Conservation (phyloP, 2,329 filamentous ascomycete species). For the Dothidotthia symphoricarpi region DNA sequence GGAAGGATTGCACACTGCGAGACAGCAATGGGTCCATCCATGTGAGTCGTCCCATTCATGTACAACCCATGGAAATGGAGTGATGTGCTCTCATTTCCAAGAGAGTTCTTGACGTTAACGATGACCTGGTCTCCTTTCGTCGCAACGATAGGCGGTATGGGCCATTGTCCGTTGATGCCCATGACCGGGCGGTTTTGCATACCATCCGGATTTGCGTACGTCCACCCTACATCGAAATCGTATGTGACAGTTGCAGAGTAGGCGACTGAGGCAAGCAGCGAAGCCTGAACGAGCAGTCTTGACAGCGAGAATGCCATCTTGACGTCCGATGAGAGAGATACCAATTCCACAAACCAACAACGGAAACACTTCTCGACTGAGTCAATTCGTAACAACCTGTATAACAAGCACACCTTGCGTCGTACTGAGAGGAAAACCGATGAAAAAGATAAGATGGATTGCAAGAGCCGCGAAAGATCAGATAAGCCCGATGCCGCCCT, state of each 20-base stretch:
- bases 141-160: constrained; percentile 68
- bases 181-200: constrained; percentile 53
- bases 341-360: neutral
- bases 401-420: too few species aligned
- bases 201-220: constrained; percentile 57
- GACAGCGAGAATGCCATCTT: constrained; percentile 49
- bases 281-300: constrained; percentile 42
- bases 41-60: constrained; percentile 70
- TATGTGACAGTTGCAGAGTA: constrained; percentile 44
- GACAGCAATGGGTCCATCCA: constrained; percentile 70
- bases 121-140: constrained; percentile 72
- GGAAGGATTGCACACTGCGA: constrained; percentile 60
- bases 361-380: neutral
- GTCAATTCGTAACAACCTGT: too few species aligned
- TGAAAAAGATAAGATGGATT: constrained; percentile 28
- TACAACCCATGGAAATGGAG: constrained; percentile 78
- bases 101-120: constrained; percentile 66
- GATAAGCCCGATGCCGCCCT: constrained; percentile 16
- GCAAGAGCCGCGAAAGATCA: constrained; percentile 17
- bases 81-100: constrained; percentile 62
- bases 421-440: constrained; percentile 6
- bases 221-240: constrained; percentile 57
- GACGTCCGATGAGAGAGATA: constrained; percentile 3
- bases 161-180: constrained; percentile 73
- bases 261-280: constrained; percentile 22